Percentiles rank a stretch among this genome's conserved stretches.
Evolutionary conservation across 306 rosid species (phyloP).

Genomic region (Acacia confusa): DNA sequence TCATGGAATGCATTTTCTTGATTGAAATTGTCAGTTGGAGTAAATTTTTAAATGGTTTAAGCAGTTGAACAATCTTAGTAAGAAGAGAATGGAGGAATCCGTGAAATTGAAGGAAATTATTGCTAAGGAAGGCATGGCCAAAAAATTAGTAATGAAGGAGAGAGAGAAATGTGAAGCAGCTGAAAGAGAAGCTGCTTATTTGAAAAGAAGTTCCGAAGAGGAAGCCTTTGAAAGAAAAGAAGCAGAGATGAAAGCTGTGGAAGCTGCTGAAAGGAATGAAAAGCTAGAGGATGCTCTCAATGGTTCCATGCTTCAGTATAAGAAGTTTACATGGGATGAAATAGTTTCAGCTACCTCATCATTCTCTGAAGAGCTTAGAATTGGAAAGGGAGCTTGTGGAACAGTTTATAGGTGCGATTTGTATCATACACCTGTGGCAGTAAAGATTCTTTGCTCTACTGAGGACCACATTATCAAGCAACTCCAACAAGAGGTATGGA

Average conservation of each 20-base stretch:
- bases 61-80: conserved; percentile 63
- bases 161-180: conserved; percentile 65
- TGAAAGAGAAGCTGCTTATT: conserved; percentile 52
- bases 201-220: conserved; percentile 65
- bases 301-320: conserved; percentile 60
- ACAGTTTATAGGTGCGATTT: conserved; percentile 75
- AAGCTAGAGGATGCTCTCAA: conserved; percentile 70
- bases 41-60: conserved; percentile 34
- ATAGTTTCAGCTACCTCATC: conserved; percentile 79
- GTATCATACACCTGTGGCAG: conserved; percentile 80
- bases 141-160: conserved; percentile 52
- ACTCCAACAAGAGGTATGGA: conserved; percentile 84
- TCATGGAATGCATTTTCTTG: conserved; percentile 9
- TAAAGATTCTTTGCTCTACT: conserved; percentile 73
- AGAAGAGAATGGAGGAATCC: conserved; percentile 55
- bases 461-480: conserved; percentile 58
- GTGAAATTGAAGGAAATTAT: conserved; percentile 60
- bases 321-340: conserved; percentile 78
- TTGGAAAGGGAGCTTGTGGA: conserved; percentile 92
- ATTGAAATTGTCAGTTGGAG: conserved; percentile 17
- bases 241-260: conserved; percentile 63
- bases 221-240: conserved; percentile 72
- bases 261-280: conserved; percentile 62
- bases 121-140: conserved; percentile 58
- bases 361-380: conserved; percentile 77